Evolutionary conservation across 345 rosid species (phyloP), one percentile per base, ranked within the genome.

Genomic region (Fremontodendron californicum): DNA sequence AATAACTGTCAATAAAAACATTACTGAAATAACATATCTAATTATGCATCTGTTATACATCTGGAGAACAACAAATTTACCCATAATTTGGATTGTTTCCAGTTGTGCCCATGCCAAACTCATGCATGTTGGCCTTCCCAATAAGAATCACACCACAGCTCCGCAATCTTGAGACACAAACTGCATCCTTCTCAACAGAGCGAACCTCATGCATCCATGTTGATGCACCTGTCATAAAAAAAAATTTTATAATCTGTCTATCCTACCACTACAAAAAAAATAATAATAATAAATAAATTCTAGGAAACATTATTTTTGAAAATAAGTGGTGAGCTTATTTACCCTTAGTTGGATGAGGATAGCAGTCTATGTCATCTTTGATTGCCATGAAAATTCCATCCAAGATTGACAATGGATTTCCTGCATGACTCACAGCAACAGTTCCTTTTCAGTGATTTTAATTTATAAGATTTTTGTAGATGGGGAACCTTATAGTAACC

Each of bases 81-180:
- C 98, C 98, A 61, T 93, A 92, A 82, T 89, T 90, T 8, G 98
- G 87, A 89, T 92, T 93, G 82, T 93, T 93, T 79, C 98, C 97
- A 11, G 98, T 93, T 21, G 97, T 92, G 15, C 98, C 98, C 97
- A 93, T 89, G 85, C 98, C 97, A 73, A 93, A 11, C 81, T 92
- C 97, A 81, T 93, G 98, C 97, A 93, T 90, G 86, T 92, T 93
- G 58, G 98, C 93, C 91, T 93, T 93, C 6, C 98, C 98, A 40
- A 93, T 78, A 23, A 93, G 81, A 83, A 93, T 82, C 74, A 91
- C 95, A 77, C 97, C 97, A 76, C 98, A 93, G 46, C 82, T 81
- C 8, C 98, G 90, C 73, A 93, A 82, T 80, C 88, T 86, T 58
- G 92, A 87, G 85, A 93, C 95, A 83, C 83, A 81, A 71, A 86